Percentiles rank a stretch among this genome's conserved stretches.
These are phyloP conservation scores for Closterium sp. DNA, from an alignment of 139 green algal species.

Conservation along the genomic window DNA sequence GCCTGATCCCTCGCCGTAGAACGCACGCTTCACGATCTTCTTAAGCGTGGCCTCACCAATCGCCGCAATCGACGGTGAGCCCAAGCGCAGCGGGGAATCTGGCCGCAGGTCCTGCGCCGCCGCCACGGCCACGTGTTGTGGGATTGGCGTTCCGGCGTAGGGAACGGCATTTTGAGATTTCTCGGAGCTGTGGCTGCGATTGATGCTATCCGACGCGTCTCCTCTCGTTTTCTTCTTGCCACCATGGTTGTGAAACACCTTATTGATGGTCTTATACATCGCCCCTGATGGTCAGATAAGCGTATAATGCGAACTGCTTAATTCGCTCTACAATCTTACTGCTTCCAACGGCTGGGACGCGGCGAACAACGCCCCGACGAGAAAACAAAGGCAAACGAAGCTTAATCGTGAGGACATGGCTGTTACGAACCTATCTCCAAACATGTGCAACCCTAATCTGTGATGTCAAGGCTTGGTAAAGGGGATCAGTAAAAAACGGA, in stretches of 20 bases:
- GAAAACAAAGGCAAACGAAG: neutral
- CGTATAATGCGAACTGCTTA: neutral
- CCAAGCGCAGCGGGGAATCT: neutral
- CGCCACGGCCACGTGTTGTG: neutral
- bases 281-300: neutral
- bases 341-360: neutral
- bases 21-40: neutral
- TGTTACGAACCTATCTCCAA: neutral
- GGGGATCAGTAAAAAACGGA: neutral
- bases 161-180: neutral
- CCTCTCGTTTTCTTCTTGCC: neutral
- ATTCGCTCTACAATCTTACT: neutral
- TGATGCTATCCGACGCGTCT: neutral
- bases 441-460: neutral
- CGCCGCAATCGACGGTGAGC: neutral
- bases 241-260: neutral
- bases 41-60: conserved; percentile 3
- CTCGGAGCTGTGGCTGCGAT: neutral
- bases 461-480: neutral
- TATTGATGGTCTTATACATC: neutral
- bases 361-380: neutral
- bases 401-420: neutral
- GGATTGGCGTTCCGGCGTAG: neutral
- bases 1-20: neutral
- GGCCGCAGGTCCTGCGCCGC: neutral